Conservation (phyloP, 2,329 filamentous ascomycete species). For the Colletotrichum cordylinicola region DNA sequence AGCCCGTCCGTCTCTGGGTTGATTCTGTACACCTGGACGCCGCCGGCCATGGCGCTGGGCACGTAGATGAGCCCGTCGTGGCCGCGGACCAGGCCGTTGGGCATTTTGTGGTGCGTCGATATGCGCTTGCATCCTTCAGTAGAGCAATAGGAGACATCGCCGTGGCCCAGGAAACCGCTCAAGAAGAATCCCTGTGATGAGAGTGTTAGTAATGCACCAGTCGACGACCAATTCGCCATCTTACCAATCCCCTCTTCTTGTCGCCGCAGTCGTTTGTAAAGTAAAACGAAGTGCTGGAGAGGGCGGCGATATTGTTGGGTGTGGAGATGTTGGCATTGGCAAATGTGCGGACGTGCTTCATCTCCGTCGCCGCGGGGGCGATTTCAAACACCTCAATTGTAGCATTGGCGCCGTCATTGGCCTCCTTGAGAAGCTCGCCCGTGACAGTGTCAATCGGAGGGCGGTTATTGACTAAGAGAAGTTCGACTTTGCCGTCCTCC, state of each 20-base stretch:
- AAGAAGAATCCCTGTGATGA: slow-evolving; percentile 22
- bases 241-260: slow-evolving; percentile 25
- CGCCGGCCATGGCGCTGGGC: slow-evolving; percentile 28
- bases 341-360: slow-evolving; percentile 29
- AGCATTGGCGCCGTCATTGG: slow-evolving; percentile 68
- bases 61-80: slow-evolving; percentile 35
- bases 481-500: slow-evolving; percentile 17
- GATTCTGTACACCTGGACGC: slow-evolving; percentile 23
- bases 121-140: slow-evolving; percentile 26
- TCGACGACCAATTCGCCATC: neutral
- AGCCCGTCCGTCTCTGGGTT: slow-evolving; percentile 15
- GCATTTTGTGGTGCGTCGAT: slow-evolving; percentile 27
- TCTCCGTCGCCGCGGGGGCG: slow-evolving; percentile 1
- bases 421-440: slow-evolving; percentile 59
- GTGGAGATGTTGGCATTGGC: slow-evolving; percentile 25
- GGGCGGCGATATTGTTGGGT: slow-evolving; percentile 29
- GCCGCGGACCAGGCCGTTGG: slow-evolving; percentile 34
- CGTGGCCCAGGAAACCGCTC: slow-evolving; percentile 26
- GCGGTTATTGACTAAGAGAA: slow-evolving; percentile 30
- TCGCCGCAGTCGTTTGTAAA: slow-evolving; percentile 30
- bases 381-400: slow-evolving; percentile 47
- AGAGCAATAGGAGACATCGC: slow-evolving; percentile 34
- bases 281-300: slow-evolving; percentile 26
- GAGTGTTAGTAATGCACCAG: neutral
- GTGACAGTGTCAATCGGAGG: slow-evolving; percentile 29